Evolutionary conservation across 1,139 yeast genomes (phyloP), one percentile per base, ranked within the genome.

Genomic region (Kodamaea suecica): DNA sequence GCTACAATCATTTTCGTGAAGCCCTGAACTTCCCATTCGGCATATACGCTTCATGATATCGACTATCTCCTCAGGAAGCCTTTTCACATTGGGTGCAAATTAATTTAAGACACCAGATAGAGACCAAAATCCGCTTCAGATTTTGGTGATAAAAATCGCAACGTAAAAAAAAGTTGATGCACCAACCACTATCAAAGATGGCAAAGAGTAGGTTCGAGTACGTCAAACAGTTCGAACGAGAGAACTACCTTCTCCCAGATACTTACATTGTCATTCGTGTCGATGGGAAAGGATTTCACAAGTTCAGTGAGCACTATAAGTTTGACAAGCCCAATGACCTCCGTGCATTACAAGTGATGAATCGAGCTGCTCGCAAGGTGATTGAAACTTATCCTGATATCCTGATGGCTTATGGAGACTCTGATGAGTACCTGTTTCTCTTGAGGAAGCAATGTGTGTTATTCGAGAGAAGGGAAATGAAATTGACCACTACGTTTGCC

Each of bases 231-330:
- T 92, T 87, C 57, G 99, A 92, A 57, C 65, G 76, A 27, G 92
- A 84, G 42, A 79, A 79, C 51, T 63, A 66, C 25, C 67, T 94
- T 4, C 70, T 92, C 1, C 95, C 92, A 0, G 83, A 87, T 36
- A 79, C 95, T 0, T 84, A 80, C 60, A 79, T 92, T 9, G 82
- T 92, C 16, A 75, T 94, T 10, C 69, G 99, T 32, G 79, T 92
- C 0, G 99, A 92, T 53, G 99, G 99, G 1, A 76, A 95, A 47
- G 95, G 95, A 17, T 92, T 92, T 57, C 98, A 92, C 60, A 80
- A 78, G 53, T 84, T 92, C 49, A 80, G 95, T 5, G 73, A 73
- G 27, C 63, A 63, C 41, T 94, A 92, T 55, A 59, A 74, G 2
- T 92, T 94, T 55, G 74, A 59, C 2, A 92, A 92, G 55, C 99